Base-by-base conservation (phyloP, 1,139 yeast species). In the Hemisphaericaspora xylanilytica region DNA sequence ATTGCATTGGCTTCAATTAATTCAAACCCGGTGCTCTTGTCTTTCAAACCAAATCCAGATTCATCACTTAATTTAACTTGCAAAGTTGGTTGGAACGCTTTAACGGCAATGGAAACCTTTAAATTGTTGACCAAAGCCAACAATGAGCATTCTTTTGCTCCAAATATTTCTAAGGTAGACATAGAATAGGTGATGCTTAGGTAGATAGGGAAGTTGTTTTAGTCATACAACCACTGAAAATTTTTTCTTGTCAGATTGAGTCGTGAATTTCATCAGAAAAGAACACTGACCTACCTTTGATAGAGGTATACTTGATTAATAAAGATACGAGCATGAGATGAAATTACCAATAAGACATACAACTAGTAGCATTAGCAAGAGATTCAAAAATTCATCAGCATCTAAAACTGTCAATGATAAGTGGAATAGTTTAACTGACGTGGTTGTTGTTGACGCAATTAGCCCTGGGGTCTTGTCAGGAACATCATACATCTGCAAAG, bases 1-100 rank as follows among this genome's bases (percentile, higher is more conserved):
- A 89, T 84, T 17, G 97, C 86, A 58, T 89, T 87, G 25, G 94
- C 76, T 60, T 88, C 96, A 45, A 76, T 66, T 49, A 89, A 71
- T 49, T 73, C 75, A 41, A 82, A 75, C 12, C 59, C 67, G 26
- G 59, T 46, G 51, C 51, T 58, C 47, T 59, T 56, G 49, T 65
- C 63, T 33, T 56, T 53, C 39, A 78, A 62, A 17, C 55, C 46
- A 29, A 70, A 56, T 10, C 59, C 59, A 35, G 65, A 56, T 24
- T 35, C 36, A 9, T 37, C 32, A 13, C 29, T 34, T 37, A 63
- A 70, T 36, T 65, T 69, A 52, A 59, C 50, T 46, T 59, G 41
- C 16, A 67, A 44, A 28, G 63, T 51, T n/a, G 67, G 65, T 16
- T 52, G 51, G 48, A 53, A 69, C 14, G 58, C 67, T 6, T 62